A percentile compares a stretch with the other conserved stretches of the same genome.
Evolutionary conservation across 345 rosid genomes (phyloP).

Genomic region (Draba incana): DNA sequence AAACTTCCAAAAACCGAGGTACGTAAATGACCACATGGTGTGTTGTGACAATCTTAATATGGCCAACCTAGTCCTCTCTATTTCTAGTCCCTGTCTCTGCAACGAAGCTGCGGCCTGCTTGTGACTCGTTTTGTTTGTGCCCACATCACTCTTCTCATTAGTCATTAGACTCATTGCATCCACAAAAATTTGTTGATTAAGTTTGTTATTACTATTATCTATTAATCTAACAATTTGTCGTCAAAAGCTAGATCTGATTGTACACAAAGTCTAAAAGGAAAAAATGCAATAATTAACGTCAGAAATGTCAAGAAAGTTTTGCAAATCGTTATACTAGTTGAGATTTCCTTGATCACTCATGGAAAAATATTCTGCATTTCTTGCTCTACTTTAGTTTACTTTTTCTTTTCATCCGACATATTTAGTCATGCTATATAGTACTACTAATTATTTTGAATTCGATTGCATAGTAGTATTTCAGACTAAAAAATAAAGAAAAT

Average conservation of each 20-base stretch:
- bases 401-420: background rate
- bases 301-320: background rate
- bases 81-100: conserved; percentile 24
- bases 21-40: conserved; percentile 31
- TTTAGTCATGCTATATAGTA: background rate
- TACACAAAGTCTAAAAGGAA: background rate
- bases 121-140: too few species aligned
- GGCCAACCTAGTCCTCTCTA: conserved; percentile 31
- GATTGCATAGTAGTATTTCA: background rate
- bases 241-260: background rate
- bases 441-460: conserved; percentile 1
- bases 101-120: background rate
- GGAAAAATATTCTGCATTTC: background rate
- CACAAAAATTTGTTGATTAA: background rate
- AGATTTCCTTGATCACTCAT: background rate
- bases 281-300: background rate
- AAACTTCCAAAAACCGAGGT: conserved; percentile 8
- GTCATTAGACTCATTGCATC: conserved; percentile 8
- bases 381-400: background rate
- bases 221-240: background rate
- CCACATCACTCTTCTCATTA: conserved; percentile 14
- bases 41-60: conserved; percentile 31
- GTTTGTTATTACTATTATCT: background rate
- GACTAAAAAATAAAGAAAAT: too few species aligned
- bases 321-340: background rate